Base-by-base conservation (phyloP, 208 protist genomes). In the Leishmania gerbilli region DNA sequence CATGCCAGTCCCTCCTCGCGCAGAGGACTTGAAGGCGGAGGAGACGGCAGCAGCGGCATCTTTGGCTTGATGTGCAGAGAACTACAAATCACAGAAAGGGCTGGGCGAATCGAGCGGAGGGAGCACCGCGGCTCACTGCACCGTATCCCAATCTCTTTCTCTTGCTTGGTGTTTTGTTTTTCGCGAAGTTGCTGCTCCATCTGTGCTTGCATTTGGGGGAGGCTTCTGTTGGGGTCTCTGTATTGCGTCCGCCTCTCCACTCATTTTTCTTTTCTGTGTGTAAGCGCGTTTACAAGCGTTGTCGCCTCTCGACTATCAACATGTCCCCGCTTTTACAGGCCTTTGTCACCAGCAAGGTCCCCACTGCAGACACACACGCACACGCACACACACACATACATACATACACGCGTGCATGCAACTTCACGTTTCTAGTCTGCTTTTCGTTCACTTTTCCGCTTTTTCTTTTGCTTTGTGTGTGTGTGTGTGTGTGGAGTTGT, bases 1-100 rank as follows among this genome's bases (percentile, higher is more conserved):
- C 65, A 79, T 85, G 34, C 37, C 77, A 13, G 72, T 55, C 8
- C 82, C 77, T n/a, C 77, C 77, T 47, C 71, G 72, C 37, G 77
- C 53, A 49, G 56, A 37, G 37, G 40, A 68, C 31, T 64, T 67
- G 55, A 67, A 49, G 53, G 24, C 37, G 7, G 21, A 67, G 7
- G 31, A 51, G 24, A 37, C 47, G 34, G 27, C 47, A 55, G 45
- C 69, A 74, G 19, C 69, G 3, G 7, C 69, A 53, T 24, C 27
- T 31, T 45, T 53, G 69, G 31, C 34, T 49, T 34, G 7, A 45
- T 13, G 45, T n/a, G 15, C 40, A 47, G 24, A 55, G 17, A 17
- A 45, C 51, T 4, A 67, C 13, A 8, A 45, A 45, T 6, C 40
- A 51, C 45, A 51, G 27, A 34, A 74, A 51, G 7, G 51, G 31